Percentiles rank a stretch among this genome's conserved stretches.
These are phyloP conservation scores for Trichoderma reesei DNA, from an alignment of 495 filamentous ascomycete genomes.

Conservation along the genomic window DNA sequence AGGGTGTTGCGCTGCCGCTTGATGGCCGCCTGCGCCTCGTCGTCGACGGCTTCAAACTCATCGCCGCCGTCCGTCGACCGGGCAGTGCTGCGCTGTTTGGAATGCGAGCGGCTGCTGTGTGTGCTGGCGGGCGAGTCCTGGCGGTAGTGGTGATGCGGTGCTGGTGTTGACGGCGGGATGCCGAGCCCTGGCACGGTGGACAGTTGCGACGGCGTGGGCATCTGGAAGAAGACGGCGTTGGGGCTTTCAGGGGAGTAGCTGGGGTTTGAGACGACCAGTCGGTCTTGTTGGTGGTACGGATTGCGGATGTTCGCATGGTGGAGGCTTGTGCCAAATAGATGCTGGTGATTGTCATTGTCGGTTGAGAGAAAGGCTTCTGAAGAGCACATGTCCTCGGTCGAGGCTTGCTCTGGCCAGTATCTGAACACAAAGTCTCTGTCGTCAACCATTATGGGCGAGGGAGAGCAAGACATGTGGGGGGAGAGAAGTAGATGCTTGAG, in stretches of 20 bases:
- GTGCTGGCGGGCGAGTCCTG: not conserved
- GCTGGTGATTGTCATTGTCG: not conserved
- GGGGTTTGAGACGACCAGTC: not conserved
- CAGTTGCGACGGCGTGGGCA: not conserved
- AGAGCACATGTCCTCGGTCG: not conserved
- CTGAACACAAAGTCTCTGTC: not conserved
- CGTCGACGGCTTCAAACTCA: not conserved
- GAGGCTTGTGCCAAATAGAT: not conserved
- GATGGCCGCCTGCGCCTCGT: slow-evolving; percentile 4
- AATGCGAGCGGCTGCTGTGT: not conserved
- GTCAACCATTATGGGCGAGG: not conserved
- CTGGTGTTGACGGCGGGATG: not conserved
- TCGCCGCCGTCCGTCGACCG: not conserved
- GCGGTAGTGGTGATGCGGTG: not conserved
- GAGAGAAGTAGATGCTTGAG: too few relatives aligned
- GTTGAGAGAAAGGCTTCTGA: not conserved
- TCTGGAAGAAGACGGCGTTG: not conserved
- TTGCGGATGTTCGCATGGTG: not conserved
- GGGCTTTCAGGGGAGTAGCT: not conserved
- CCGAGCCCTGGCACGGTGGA: not conserved
- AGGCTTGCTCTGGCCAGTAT: not conserved
- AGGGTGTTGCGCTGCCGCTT: slow-evolving; percentile 62
- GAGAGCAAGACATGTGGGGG: not conserved
- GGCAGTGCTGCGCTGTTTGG: not conserved
- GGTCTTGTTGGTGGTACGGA: not conserved